Percentiles rank a stretch among this genome's conserved stretches.
Evolutionary conservation across 1,284 basidiomycete species (phyloP).

Genomic region (Thelephora terrestris): DNA sequence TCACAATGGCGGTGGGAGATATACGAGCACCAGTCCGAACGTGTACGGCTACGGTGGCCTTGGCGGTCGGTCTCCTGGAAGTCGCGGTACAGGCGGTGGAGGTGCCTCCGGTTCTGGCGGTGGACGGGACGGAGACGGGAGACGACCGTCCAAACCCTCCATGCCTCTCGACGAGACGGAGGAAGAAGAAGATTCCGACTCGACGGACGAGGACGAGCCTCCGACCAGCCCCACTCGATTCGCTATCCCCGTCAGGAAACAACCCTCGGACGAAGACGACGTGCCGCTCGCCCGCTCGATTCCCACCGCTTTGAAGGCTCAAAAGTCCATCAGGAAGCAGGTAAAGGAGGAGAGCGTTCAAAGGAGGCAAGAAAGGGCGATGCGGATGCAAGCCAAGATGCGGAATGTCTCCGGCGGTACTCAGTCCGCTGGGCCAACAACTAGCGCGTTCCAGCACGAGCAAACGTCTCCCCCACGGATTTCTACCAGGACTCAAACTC

Average conservation of each 20-base stretch:
- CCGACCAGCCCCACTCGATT: conserved; percentile 7
- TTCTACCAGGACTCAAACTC: background rate
- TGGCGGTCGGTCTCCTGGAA: background rate
- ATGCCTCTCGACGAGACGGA: conserved; percentile 24
- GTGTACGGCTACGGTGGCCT: too few relatives aligned
- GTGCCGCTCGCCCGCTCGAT: conserved; percentile 70
- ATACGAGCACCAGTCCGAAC: too few relatives aligned
- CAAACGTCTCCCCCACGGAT: background rate
- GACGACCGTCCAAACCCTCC: conserved; percentile 14
- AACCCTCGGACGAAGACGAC: conserved; percentile 42
- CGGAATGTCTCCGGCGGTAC: conserved; percentile 12
- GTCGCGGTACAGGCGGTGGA: conserved; percentile 2
- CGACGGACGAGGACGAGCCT: conserved; percentile 25
- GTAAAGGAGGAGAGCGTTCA: conserved; percentile 58
- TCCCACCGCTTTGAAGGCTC: conserved; percentile 66
- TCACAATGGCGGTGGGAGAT: too few relatives aligned
- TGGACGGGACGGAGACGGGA: conserved; percentile 24
- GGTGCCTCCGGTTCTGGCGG: conserved; percentile 2
- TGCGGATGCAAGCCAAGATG: conserved; percentile 19
- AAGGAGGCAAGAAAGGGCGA: conserved; percentile 38
- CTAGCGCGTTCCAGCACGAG: background rate
- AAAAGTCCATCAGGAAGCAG: conserved; percentile 63
- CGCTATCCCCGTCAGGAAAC: conserved; percentile 7
- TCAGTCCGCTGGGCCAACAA: background rate
- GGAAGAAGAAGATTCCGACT: conserved; percentile 33